phyloP scores from a whole-genome alignment of 257 asterid species.

The Ilex asprella region DNA sequence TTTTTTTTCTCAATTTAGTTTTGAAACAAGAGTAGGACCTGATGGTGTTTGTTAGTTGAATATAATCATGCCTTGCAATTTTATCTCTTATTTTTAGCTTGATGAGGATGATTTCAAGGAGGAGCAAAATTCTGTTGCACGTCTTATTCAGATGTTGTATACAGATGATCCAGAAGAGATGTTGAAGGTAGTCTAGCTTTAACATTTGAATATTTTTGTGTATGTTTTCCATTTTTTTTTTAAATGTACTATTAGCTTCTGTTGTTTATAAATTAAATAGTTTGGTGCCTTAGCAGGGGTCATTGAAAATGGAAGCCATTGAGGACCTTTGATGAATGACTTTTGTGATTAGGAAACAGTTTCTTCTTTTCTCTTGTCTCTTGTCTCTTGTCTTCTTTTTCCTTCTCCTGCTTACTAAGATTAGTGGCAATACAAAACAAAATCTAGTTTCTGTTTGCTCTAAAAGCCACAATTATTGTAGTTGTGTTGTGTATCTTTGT shows the following conservation, averaged over 20 bases:
- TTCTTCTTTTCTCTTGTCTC: too few species aligned
- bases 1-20: neutral
- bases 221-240: neutral
- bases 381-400: too few species aligned
- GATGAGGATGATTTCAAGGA: slow-evolving; percentile 93
- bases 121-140: slow-evolving; percentile 88
- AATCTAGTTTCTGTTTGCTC: too few species aligned
- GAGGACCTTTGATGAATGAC: too few species aligned
- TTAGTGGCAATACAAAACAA: too few species aligned
- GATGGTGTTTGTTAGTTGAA: slow-evolving; percentile 6
- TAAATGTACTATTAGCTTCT: slow-evolving; percentile 5
- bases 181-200: slow-evolving; percentile 59
- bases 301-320: too few species aligned
- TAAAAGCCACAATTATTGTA: too few species aligned
- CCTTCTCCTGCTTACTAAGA: too few species aligned
- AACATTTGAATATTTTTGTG: neutral
- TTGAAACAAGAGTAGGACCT: neutral
- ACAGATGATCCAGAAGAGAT: slow-evolving; percentile 85
- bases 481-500: too few species aligned
- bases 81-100: slow-evolving; percentile 40
- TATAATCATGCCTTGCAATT: slow-evolving; percentile 8
- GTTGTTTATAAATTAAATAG: neutral
- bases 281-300: neutral
- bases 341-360: too few species aligned
- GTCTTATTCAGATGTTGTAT: slow-evolving; percentile 86